Base-by-base conservation (phyloP, 2,329 filamentous ascomycete species). In the Sclerotinia borealis region DNA sequence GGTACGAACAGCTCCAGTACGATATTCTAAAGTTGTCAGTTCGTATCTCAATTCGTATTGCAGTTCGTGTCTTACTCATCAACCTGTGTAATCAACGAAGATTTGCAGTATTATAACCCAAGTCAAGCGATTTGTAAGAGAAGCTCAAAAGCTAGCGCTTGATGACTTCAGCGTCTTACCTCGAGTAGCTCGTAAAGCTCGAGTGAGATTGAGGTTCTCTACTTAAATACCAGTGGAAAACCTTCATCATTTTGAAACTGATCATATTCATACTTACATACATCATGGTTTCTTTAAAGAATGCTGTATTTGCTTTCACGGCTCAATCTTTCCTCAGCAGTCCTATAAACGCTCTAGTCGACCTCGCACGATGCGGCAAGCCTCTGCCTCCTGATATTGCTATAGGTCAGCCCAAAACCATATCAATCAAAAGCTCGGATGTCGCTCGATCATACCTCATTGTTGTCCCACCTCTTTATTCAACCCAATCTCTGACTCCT, bases 381-480 rank as follows among this genome's bases (percentile, higher is more conserved):
- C 4, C 51, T 22, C 7, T 63, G 22, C 60, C 51, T 6, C n/a
- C 51, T 19, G 22, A 58, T 29, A 47, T 47, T 1, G 34, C 22
- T 22, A 56, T 58, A n/a, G 48, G 48, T 3, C 41, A 58, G 13
- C 61, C 63, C 10, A 31, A 50, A 36, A 67, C 68, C 34, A 48
- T 66, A 11, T 65, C 66, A 13, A 65, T 70, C 22, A 37, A 19
- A 29, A 69, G 68, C 37, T 59, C 61, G n/a, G 56, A 60, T n/a
- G 22, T 66, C 60, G 66, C 52, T 64, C 74, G 67, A 72, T 75
- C 63, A 70, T 80, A 73, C 69, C 71, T 71, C 61, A 74, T 71
- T 69, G 71, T 76, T 51, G 69, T 79, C 1, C 79, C 79, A 0
- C 65, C 72, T 10, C 70, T 68, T 27, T 81, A 81, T 52, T 64